A percentile compares a stretch with the other conserved stretches of the same genome.
Evolutionary conservation across 768 basidiomycete genomes (phyloP).

Genomic region (Dacryopinax spathularia): DNA sequence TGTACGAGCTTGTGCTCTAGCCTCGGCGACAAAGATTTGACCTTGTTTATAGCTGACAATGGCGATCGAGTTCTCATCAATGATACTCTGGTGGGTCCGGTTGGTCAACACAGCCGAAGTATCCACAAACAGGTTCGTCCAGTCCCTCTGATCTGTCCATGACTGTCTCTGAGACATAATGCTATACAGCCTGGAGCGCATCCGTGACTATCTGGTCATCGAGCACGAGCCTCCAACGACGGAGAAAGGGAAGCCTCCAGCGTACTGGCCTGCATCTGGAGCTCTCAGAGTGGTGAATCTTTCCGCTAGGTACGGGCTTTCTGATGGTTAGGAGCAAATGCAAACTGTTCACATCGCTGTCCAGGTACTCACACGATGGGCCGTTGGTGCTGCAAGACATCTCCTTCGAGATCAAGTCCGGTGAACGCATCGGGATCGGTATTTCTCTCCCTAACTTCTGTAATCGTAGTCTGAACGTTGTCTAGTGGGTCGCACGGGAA

Average conservation of each 20-base stretch:
- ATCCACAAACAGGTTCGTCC: not conserved
- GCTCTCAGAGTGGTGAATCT: constrained; percentile 23
- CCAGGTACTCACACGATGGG: not conserved
- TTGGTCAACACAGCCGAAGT: not conserved
- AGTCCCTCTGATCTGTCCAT: not conserved
- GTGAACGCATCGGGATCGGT: constrained; percentile 19
- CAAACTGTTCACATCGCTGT: not conserved
- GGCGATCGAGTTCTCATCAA: not conserved
- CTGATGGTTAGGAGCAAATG: too few species aligned
- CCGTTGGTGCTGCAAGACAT: not conserved
- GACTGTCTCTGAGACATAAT: not conserved
- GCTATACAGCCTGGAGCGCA: constrained; percentile 50
- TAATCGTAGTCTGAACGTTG: constrained; percentile 21
- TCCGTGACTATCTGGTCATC: constrained; percentile 53
- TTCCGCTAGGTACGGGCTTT: constrained; percentile 12
- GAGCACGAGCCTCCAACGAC: constrained; percentile 36
- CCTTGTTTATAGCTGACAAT: not conserved
- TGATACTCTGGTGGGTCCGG: not conserved
- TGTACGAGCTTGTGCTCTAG: not conserved
- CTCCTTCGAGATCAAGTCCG: not conserved
- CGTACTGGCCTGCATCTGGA: constrained; percentile 27
- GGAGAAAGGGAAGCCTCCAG: constrained; percentile 21
- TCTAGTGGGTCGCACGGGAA: constrained; percentile 35
- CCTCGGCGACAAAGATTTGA: not conserved
- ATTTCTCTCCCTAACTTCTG: constrained; percentile 14